Base-by-base conservation (phyloP, 768 basidiomycete species). In the Nidularia pulvinata region DNA sequence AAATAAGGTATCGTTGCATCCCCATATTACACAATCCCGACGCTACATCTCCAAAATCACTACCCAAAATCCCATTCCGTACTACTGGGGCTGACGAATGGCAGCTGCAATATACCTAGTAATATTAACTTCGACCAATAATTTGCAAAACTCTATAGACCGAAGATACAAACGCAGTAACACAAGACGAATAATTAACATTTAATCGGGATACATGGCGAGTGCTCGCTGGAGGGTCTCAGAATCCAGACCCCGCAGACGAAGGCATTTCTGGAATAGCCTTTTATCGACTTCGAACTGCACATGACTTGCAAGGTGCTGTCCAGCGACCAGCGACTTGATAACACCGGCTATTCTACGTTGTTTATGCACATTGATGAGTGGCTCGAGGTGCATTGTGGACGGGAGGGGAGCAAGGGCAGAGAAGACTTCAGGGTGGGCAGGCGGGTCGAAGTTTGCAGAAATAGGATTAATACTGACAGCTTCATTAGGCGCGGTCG, bases 341-440 rank as follows among this genome's bases (percentile, higher is more conserved):
- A 93, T 89, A 42, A 91, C 86, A 13, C 80, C 81, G 7, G 92
- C 90, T 50, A 91, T 89, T 59, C 87, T 71, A 35, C 92, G 83
- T 64, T 94, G 92, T 69, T 94, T 93, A 69, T 93, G 90, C 5
- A 94, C 87, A 64, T 93, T 94, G 71, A 94, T 91, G 54, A 94
- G 69, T 3, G 92, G 91, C 61, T 93, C 91, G 32, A 94, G 80
- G 56, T 86, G 83, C 76, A 93, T 90, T n/a, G 82, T 80, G 1
- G 83, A 64, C 0, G 91, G 92, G 4, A 93, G 81, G 6, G 86
- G 80, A 3, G 84, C 78, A 5, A 94, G 78, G 10, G 85, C 76
- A 1, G 84, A 76, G 67, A 94, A 94, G 25, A 93, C 89, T 55
- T 92, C 89, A 0, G 91, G 89, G 57, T 87, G 85, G 33, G 85